phyloP scores from a whole-genome alignment of 2,329 filamentous ascomycete species.

The Fusarium austroafricanum region DNA sequence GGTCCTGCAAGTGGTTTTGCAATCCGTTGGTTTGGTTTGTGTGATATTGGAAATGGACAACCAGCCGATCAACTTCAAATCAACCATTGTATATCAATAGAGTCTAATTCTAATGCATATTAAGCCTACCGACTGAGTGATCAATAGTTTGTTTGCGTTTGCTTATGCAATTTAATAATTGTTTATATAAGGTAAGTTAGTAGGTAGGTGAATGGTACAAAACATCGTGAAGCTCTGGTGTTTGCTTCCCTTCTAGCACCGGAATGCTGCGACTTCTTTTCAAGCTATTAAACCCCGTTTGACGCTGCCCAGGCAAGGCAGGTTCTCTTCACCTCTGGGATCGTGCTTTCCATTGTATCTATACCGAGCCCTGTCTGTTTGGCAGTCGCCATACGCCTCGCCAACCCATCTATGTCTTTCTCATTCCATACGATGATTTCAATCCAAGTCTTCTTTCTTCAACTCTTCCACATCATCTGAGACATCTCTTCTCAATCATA shows the following conservation, averaged over 20 bases:
- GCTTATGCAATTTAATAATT: background rate
- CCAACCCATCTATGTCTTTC: background rate
- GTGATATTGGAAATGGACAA: conserved; percentile 3
- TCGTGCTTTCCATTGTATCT: conserved; percentile 7
- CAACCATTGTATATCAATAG: conserved; percentile 20
- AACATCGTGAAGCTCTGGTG: background rate
- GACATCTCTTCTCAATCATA: background rate
- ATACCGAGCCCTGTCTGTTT: background rate
- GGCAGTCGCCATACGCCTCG: conserved; percentile 12
- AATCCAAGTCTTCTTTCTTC: background rate
- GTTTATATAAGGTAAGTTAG: no score
- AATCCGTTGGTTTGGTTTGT: conserved; percentile 27
- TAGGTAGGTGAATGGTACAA: no score
- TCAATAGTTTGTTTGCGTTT: background rate
- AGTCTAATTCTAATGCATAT: conserved; percentile 3
- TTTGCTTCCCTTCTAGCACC: background rate
- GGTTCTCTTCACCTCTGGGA: background rate
- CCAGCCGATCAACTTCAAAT: conserved; percentile 11
- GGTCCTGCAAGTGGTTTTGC: conserved; percentile 25
- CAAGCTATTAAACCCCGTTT: no score
- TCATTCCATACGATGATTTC: background rate
- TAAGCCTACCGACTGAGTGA: background rate
- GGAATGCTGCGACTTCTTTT: background rate
- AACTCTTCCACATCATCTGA: background rate
- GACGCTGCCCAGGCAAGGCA: no score